phyloP scores from a whole-genome alignment of 148 eudicot species.

The Fallopia convolvulus region DNA sequence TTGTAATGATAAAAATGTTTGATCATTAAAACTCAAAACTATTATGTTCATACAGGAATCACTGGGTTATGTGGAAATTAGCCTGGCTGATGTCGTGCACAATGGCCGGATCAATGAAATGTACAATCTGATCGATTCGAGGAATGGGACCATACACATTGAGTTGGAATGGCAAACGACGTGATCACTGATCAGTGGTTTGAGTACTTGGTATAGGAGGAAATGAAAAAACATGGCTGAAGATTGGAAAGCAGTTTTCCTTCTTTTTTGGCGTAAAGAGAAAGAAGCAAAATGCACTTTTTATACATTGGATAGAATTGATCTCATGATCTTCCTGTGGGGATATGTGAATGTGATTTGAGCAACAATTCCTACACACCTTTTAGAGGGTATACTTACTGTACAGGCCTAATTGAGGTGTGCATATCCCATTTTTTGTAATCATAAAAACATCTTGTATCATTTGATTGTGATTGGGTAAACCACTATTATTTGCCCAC shows the following conservation, averaged over 20 bases:
- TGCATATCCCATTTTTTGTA: neutral
- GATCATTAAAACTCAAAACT: neutral
- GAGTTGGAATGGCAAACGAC: slow-evolving; percentile 64
- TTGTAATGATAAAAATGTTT: neutral
- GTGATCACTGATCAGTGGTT: slow-evolving; percentile 14
- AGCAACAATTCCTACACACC: neutral
- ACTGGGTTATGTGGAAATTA: slow-evolving; percentile 63
- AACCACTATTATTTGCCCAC: neutral
- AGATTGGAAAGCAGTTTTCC: neutral
- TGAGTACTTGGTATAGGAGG: neutral
- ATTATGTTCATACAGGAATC: slow-evolving; percentile 43
- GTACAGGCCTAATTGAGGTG: neutral
- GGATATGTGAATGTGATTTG: neutral
- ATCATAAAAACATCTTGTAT: neutral
- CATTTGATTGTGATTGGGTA: neutral
- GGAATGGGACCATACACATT: slow-evolving; percentile 66
- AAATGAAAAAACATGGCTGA: neutral
- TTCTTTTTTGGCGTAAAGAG: neutral
- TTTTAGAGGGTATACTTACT: neutral
- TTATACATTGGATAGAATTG: neutral
- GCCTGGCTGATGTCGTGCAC: slow-evolving; percentile 63
- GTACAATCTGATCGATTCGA: slow-evolving; percentile 69
- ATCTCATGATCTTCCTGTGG: neutral
- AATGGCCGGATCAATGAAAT: slow-evolving; percentile 77
- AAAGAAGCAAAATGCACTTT: neutral